phyloP scores from a whole-genome alignment of 108 stramenopile species.

The Discostella pseudostelligera region DNA sequence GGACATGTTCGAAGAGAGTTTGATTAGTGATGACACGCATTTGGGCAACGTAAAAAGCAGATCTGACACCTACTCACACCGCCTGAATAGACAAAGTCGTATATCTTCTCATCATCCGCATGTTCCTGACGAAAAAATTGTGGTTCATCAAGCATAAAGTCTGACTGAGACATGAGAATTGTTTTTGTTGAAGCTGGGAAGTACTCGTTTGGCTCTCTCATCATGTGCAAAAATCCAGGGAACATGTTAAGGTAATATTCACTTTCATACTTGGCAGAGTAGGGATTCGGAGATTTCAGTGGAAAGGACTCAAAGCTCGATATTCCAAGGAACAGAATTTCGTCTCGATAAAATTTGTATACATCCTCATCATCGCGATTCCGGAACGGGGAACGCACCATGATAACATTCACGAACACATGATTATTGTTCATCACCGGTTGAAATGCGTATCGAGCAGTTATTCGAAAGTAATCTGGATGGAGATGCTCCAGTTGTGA shows the following conservation, averaged over 20 bases:
- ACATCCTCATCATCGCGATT: constrained; percentile 29
- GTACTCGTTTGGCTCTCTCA: constrained; percentile 32
- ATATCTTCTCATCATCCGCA: constrained; percentile 28
- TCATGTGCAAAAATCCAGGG: constrained; percentile 50
- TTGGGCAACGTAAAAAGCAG: too few relatives aligned
- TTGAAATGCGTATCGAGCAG: constrained; percentile 40
- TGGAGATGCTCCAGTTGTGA: constrained; percentile 29
- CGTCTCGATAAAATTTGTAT: constrained; percentile 41
- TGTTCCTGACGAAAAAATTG: constrained; percentile 14
- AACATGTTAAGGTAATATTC: constrained; percentile 42
- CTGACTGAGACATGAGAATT: constrained; percentile 41
- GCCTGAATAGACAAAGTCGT: constrained; percentile 49
- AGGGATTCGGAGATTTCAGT: constrained; percentile 44
- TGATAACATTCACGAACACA: constrained; percentile 41
- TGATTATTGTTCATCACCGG: constrained; percentile 32
- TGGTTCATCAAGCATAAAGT: constrained; percentile 40
- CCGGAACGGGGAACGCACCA: constrained; percentile 41
- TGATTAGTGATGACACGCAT: too few relatives aligned
- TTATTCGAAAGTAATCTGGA: constrained; percentile 40
- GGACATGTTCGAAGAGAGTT: not conserved
- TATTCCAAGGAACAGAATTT: constrained; percentile 46
- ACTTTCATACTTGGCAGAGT: constrained; percentile 16
- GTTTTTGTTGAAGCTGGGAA: constrained; percentile 28
- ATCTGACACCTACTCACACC: too few relatives aligned
- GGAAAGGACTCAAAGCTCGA: constrained; percentile 46